phyloP scores from a whole-genome alignment of 202 grass and related monocot species.

The Schoenoplectus triqueter region DNA sequence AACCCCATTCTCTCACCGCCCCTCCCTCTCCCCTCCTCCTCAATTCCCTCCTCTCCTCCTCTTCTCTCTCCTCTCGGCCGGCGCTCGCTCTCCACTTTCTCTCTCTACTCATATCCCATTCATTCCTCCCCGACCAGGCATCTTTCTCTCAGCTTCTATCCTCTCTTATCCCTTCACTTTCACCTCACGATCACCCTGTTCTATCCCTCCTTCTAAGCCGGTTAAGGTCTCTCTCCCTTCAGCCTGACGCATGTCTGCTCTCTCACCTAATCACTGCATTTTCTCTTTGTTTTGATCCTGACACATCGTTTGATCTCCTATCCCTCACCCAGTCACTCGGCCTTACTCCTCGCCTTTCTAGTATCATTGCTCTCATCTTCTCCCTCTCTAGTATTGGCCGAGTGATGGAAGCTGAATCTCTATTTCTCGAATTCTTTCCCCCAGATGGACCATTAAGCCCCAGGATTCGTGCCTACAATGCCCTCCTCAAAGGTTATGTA shows the following conservation, averaged over 20 bases:
- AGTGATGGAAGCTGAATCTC: slow-evolving; percentile 77
- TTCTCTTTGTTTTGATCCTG: slow-evolving; percentile 64
- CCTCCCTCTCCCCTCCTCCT: slow-evolving; percentile 78
- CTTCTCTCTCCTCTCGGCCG: slow-evolving; percentile 68
- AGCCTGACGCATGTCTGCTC: slow-evolving; percentile 78
- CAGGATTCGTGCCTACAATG: slow-evolving; percentile 77
- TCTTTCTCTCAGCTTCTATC: slow-evolving; percentile 80
- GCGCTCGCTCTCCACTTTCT: slow-evolving; percentile 70
- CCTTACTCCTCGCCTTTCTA: slow-evolving; percentile 80
- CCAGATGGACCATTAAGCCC: slow-evolving; percentile 63
- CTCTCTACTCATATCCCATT: slow-evolving; percentile 59
- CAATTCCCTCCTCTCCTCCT: slow-evolving; percentile 79
- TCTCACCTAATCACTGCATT: slow-evolving; percentile 91
- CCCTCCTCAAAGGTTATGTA: slow-evolving; percentile 84
- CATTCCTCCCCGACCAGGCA: slow-evolving; percentile 74
- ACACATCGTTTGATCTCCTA: slow-evolving; percentile 65
- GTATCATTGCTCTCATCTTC: slow-evolving; percentile 74
- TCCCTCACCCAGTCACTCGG: slow-evolving; percentile 80
- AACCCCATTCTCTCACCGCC: slow-evolving; percentile 55
- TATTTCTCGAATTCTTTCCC: slow-evolving; percentile 93
- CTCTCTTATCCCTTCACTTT: slow-evolving; percentile 78
- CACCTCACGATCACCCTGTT: slow-evolving; percentile 68
- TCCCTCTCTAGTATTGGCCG: slow-evolving; percentile 59
- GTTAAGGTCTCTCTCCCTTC: slow-evolving; percentile 63
- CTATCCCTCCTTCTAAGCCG: slow-evolving; percentile 58